Conservation (phyloP, 2,329 filamentous ascomycete species). For the Clarireedia hainanense region DNA sequence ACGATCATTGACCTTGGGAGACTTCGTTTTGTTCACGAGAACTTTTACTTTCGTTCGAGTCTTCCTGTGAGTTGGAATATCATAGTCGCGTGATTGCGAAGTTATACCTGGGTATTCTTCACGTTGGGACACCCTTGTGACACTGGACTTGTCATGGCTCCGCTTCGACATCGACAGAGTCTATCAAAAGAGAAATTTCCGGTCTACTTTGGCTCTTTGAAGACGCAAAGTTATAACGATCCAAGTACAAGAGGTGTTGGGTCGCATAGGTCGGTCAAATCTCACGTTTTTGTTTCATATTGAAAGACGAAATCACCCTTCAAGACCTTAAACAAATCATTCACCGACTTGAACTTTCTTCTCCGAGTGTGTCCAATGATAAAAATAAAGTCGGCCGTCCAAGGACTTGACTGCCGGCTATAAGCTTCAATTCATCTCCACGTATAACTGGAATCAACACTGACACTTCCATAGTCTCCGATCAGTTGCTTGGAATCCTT, state of each 20-base stretch:
- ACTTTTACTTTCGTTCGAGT: background rate
- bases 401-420: no score
- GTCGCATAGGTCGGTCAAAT: slow-evolving; percentile 45
- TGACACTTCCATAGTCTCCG: slow-evolving; percentile 48
- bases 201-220: slow-evolving; percentile 56
- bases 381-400: no score
- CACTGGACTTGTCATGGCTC: slow-evolving; percentile 17
- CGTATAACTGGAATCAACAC: background rate
- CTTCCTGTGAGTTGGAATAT: background rate
- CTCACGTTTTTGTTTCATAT: background rate
- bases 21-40: background rate
- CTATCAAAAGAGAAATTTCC: slow-evolving; percentile 65
- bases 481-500: slow-evolving; percentile 82
- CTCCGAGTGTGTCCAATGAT: no score
- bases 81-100: background rate
- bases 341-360: no score
- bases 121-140: background rate
- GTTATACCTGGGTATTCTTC: no score
- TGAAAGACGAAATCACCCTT: no score
- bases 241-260: slow-evolving; percentile 43
- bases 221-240: slow-evolving; percentile 65
- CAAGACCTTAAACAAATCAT: no score
- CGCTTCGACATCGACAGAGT: slow-evolving; percentile 39
- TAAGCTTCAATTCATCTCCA: background rate
- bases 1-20: background rate